Base-by-base conservation (phyloP, 352 stramenopile species). In the Phytophthora chlamydospora region DNA sequence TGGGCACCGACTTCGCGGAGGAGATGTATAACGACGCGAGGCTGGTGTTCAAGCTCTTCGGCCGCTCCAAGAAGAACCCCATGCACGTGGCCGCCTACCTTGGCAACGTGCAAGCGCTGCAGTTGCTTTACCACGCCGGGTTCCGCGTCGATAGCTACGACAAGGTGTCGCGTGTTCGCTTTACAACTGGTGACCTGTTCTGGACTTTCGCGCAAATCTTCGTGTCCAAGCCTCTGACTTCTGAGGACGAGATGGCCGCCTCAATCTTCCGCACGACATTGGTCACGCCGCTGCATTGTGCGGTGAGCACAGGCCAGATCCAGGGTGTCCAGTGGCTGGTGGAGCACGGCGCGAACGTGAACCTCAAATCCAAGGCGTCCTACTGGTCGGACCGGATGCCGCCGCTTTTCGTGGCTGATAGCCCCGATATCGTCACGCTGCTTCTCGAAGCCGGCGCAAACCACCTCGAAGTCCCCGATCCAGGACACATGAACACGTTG, bases 121-220 rank as follows among this genome's bases (percentile, higher is more conserved):
- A 83, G 9, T 44, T 86, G 47, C 64, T 94, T 11, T 27, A 80
- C 2, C 46, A 76, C 4, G 78, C 78, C 17, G 80, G 81, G 0
- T 88, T 94, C 47, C 56, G 75, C 10, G 61, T 92, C 5, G 83
- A 92, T 38, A 76, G 73, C 41, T 80, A 78, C 38, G 85, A 94
- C 54, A 92, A 92, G 51, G 76, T 94, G 2, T 78, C 72, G 3
- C 85, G 85, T 14, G 71, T 93, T 11, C 80, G 82, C 1, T 91
- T 93, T 65, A 91, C 73, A 16, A 91, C 78, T 3, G 84, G 82
- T n/a, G 79, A 91, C 48, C 53, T 93, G 0, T 93, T 93, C 50
- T 91, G 78, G 82, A 85, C 76, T 13, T 89, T 90, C 63, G 79
- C 76, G 6, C 80, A 85, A 34, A 73, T 77, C 14, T 85, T 93